Conservation (phyloP, 2,329 filamentous ascomycete species). For the Talaromyces sp. region DNA sequence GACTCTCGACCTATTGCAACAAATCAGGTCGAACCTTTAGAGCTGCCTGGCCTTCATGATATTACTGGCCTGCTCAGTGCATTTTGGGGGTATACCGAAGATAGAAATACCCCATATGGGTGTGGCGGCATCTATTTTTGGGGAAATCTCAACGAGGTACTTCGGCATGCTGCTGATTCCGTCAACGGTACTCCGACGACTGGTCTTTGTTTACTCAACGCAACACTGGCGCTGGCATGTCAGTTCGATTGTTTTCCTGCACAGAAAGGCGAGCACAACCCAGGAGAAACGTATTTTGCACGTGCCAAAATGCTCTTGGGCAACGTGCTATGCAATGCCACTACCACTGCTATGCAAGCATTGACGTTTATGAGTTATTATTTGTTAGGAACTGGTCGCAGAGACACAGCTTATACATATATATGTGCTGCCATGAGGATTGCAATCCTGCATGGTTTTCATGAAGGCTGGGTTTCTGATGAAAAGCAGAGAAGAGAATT, state of each 20-base stretch:
- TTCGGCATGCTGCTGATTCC: conserved; percentile 23
- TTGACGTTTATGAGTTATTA: conserved; percentile 47
- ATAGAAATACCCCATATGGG: conserved; percentile 36
- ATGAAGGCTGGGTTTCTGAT: conserved; percentile 37
- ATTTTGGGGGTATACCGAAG: conserved; percentile 42
- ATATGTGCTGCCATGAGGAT: conserved; percentile 45
- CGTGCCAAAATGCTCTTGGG: conserved; percentile 41
- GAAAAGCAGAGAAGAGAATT: conserved; percentile 45
- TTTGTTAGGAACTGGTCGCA: conserved; percentile 44
- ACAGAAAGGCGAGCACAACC: conserved; percentile 21
- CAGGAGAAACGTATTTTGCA: conserved; percentile 43
- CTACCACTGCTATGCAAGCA: conserved; percentile 40
- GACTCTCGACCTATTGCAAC: conserved; percentile 40
- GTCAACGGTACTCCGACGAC: conserved; percentile 9
- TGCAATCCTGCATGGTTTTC: conserved; percentile 45
- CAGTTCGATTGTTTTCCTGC: conserved; percentile 26
- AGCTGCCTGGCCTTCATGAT: conserved; percentile 33
- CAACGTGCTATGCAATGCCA: conserved; percentile 42
- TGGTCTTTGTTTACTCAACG: conserved; percentile 40
- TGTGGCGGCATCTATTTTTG: conserved; percentile 48
- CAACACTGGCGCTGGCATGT: conserved; percentile 39
- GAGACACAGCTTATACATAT: conserved; percentile 46
- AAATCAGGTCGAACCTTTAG: conserved; percentile 34
- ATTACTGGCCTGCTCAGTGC: conserved; percentile 36
- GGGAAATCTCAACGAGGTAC: conserved; percentile 34